Evolutionary conservation across 2,329 filamentous ascomycete species (phyloP), one percentile per base, ranked within the genome.

Genomic region (Chaetomiaceae sp.): DNA sequence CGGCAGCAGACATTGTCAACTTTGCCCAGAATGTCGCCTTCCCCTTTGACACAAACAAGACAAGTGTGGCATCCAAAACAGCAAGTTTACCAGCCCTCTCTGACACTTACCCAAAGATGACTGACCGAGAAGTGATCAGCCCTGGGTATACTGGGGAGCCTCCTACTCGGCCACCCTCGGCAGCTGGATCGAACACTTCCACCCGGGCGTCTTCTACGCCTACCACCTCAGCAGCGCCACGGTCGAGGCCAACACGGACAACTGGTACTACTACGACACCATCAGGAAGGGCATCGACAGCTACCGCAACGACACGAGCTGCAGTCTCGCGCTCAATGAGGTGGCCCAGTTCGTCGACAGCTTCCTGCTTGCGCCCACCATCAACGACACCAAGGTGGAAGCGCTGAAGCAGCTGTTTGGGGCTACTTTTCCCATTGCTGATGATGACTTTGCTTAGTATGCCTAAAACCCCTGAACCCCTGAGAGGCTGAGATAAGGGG

Each of bases 241-340:
- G 3, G 56, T 61, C 45, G 53, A 61, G 39, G 54, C 43, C 3
- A 60, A 58, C 38, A 50, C 54, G 1, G 53, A 60, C 20, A 61
- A 61, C 53, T 63, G 59, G 59, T 59, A 59, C 40, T 63, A 61
- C 51, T 63, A 61, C 47, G 59, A 63, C 45, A 60, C 61, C 14
- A 60, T 61, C 48, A 20, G 56, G 5, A 53, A 61, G 43, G 61
- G 59, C 0, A 63, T 63, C 46, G 54, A 59, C 31, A 29, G 45
- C 2, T 53, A 47, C 29, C 54, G 57, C 15, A 43, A 43, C 2
- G 45, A 55, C 42, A 57, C 55, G 39, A 46, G 51, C 46, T 62
- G 60, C 55, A 62, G 51, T 34, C 37, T 49, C 22, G 59, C 60
- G 3, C 53, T 62, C 4, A 47, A 34, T 31, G 46, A 49, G 33